Evolutionary conservation across 371 early-diverging fungal genomes (phyloP).

Genomic region (Mucor plumbeus): DNA sequence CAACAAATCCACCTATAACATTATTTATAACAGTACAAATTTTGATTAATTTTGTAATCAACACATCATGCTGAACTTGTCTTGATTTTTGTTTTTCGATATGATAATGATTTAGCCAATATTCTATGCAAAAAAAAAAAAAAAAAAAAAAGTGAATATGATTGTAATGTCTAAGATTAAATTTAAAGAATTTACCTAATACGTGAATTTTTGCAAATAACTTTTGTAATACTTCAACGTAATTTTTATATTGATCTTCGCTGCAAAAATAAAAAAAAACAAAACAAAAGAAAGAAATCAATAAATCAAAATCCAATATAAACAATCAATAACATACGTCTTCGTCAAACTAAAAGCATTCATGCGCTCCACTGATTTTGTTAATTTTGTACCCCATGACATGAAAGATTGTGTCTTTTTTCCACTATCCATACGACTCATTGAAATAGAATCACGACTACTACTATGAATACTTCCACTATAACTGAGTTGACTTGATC

Average conservation of each 20-base stretch:
- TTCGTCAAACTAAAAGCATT: conserved; percentile 58
- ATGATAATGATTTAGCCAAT: conserved; percentile 45
- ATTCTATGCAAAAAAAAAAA: conserved; percentile 19
- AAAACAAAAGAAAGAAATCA: no score
- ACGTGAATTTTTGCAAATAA: conserved; percentile 46
- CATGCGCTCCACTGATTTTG: conserved; percentile 59
- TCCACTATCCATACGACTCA: conserved; percentile 13
- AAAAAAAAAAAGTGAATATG: not conserved
- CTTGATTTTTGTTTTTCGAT: conserved; percentile 26
- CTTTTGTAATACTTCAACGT: conserved; percentile 46
- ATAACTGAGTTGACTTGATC: conserved; percentile 2
- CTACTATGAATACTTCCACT: conserved; percentile 1
- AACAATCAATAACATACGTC: conserved; percentile 28
- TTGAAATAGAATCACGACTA: conserved; percentile 22
- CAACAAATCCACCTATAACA: conserved; percentile 51
- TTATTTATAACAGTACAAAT: conserved; percentile 44
- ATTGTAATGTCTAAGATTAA: no score
- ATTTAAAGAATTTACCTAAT: conserved; percentile 27
- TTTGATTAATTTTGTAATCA: conserved; percentile 39
- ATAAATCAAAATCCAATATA: not conserved
- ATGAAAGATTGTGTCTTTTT: conserved; percentile 40
- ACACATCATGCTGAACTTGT: conserved; percentile 35
- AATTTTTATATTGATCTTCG: conserved; percentile 52
- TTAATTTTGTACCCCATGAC: conserved; percentile 55
- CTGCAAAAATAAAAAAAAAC: conserved; percentile 32